phyloP scores from a whole-genome alignment of 2,329 filamentous ascomycete genomes.

The Rugonectria rugulosa region DNA sequence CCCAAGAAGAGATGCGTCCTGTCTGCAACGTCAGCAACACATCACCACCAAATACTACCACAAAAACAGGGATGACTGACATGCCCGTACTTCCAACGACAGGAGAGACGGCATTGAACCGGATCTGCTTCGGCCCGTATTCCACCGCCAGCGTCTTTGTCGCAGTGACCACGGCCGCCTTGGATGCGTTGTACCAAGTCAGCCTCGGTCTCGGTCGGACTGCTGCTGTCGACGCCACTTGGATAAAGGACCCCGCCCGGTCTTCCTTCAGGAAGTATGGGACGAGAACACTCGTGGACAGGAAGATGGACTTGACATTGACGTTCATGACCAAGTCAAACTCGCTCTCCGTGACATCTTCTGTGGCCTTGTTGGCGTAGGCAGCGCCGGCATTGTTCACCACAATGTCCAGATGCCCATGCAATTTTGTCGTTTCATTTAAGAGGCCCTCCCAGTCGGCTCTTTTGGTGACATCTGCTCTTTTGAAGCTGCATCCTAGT shows the following conservation, averaged over 20 bases:
- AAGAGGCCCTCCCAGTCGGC: conserved; percentile 62
- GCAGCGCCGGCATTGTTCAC: conserved; percentile 69
- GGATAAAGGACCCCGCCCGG: conserved; percentile 67
- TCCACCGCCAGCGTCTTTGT: conserved; percentile 71
- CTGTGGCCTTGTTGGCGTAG: conserved; percentile 68
- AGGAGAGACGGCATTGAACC: conserved; percentile 76
- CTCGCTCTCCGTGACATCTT: conserved; percentile 69
- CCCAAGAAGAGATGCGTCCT: conserved; percentile 62
- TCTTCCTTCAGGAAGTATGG: conserved; percentile 66
- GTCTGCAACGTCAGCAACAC: not conserved
- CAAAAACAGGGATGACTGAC: conserved; percentile 35
- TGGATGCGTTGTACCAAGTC: conserved; percentile 76
- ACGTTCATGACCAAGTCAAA: conserved; percentile 73
- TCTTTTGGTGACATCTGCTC: conserved; percentile 58
- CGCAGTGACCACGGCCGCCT: conserved; percentile 70
- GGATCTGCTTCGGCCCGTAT: conserved; percentile 75
- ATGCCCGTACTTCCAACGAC: conserved; percentile 72
- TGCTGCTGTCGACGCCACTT: conserved; percentile 70
- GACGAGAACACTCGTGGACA: conserved; percentile 65
- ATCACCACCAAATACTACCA: not conserved
- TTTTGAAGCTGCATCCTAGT: conserved; percentile 52
- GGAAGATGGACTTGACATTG: conserved; percentile 73
- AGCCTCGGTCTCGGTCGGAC: conserved; percentile 66
- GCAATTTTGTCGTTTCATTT: conserved; percentile 52
- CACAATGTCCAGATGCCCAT: conserved; percentile 63